Conservation (phyloP, 495 filamentous ascomycete genomes). For the Podospora sp. region DNA sequence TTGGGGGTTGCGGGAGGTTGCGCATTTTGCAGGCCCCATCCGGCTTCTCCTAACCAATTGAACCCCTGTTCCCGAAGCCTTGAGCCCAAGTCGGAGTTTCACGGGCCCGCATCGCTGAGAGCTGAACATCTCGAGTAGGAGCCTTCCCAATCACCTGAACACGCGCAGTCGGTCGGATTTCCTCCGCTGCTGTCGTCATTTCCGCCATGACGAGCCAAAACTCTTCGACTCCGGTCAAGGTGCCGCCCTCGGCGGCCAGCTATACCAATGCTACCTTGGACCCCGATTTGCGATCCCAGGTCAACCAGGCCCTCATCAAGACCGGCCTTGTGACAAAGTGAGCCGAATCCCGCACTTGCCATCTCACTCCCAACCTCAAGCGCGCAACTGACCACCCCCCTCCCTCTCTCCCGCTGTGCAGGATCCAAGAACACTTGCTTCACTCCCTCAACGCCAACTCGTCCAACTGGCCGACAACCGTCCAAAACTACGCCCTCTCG, state of each 20-base stretch:
- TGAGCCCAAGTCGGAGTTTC: background rate
- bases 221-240: conserved; percentile 53
- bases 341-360: conserved; percentile 11
- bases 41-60: background rate
- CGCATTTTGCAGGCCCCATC: background rate
- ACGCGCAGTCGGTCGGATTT: background rate
- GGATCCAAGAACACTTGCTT: conserved; percentile 60
- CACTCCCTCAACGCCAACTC: conserved; percentile 53
- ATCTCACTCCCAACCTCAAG: background rate
- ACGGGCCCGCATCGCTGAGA: background rate
- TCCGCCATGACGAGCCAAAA: conserved; percentile 42
- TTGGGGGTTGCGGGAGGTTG: background rate
- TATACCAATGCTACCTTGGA: conserved; percentile 56
- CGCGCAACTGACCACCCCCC: conserved; percentile 19
- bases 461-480: conserved; percentile 57
- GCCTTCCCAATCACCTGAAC: background rate
- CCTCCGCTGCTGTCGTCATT: background rate
- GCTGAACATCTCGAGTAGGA: background rate
- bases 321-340: conserved; percentile 56
- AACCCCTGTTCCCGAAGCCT: background rate
- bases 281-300: conserved; percentile 54
- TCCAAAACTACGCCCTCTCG: conserved; percentile 53
- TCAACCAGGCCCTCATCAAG: conserved; percentile 51
- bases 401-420: conserved; percentile 23
- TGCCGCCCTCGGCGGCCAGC: conserved; percentile 51